Evolutionary conservation across 2,329 filamentous ascomycete species (phyloP), one percentile per base, ranked within the genome.

Genomic region (Ciborinia camelliae): DNA sequence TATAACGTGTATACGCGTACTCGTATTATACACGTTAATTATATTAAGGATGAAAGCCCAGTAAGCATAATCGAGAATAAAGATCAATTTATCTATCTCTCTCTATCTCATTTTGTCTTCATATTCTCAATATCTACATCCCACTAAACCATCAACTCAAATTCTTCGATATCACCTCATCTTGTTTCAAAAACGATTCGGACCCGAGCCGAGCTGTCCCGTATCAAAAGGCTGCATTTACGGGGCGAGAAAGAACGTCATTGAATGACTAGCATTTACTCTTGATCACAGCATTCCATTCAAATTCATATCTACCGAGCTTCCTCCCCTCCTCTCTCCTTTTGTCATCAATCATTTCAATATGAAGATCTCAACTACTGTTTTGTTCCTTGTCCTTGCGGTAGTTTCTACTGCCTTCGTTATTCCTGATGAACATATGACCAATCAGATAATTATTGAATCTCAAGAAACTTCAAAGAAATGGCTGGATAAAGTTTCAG

Each of bases 341-440:
- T 55, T 43, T 35, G 51, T 52, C 35, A 45, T 45, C 51, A 53
- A 57, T 52, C 58, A 64, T 54, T 47, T 68, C 70, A 75, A 61
- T n/a, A 76, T 76, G 74, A 75, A 72, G 72, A 65, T 75, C 30
- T 53, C 82, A 72, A 74, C 75, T 60, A 75, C 76, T 55, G 69
- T 84, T 52, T 72, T 85, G 67, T 79, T 81, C 64, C 75, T 84
- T 58, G 79, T 81, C 64, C 75, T 84, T 58, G 79, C 80, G 70
- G 80, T 81, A 37, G 68, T 82, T 58, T 75, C 79, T 67, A 76
- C 81, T 61, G 82, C 82, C 32, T 79, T 85, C 62, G 81, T 85
- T 65, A 76, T 86, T 57, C 82, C 82, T 20, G 78, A 83, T 55
- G 77, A 82, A 68, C 72, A 81, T 63, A 75, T 82, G 26, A 77